Base-by-base conservation (phyloP, 225 moss, liverwort and hornwort genomes). In the Lunularia cruciata region DNA sequence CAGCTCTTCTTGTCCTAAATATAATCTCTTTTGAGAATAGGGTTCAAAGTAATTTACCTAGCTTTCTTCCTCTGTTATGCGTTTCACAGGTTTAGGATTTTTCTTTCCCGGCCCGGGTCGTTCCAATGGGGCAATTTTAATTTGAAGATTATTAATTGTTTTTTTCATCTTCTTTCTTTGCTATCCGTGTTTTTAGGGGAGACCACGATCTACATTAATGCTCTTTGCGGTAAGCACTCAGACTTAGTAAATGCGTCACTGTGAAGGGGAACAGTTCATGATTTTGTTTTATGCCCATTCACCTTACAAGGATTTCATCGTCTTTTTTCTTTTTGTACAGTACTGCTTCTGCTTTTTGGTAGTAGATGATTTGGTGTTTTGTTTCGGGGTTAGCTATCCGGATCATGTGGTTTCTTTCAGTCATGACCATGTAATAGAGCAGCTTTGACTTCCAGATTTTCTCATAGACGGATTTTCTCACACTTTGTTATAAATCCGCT, bases 201-300 rank as follows among this genome's bases (percentile, higher is more conserved):
- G 34, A 67, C 51, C 33, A 34, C 67, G 67, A 52, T 67, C 67
- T 51, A 67, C 66, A 32, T 32, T 67, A 67, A 52, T 52, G 67
- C 67, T 67, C 34, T 67, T 67, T 67, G 52, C 51, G 67, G 51
- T 67, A 52, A 67, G 51, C 51, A 49, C 49, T 30, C 49, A 49
- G 49, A 18, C 65, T 65, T 31, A 16, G 25, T 23, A 18, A 46
- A 53, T 2, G 53, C 11, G n/a, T 53, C 25, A 53, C 39, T 18
- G 6, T 23, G 15, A 14, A 38, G 39, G 60, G 39, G 25, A 19
- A 22, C 19, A 33, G 39, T 61, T 61, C 60, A 61, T 12, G 4
- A 3, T 15, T 18, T n/a, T n/a, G n/a, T n/a, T n/a, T n/a, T n/a
- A n/a, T n/a, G n/a, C n/a, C n/a, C n/a, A n/a, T n/a, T n/a, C n/a